Percentiles rank a stretch among this genome's conserved stretches.
These are phyloP conservation scores for Bipolaris cookei DNA, from an alignment of 2,329 filamentous ascomycete species.

Conservation along the genomic window DNA sequence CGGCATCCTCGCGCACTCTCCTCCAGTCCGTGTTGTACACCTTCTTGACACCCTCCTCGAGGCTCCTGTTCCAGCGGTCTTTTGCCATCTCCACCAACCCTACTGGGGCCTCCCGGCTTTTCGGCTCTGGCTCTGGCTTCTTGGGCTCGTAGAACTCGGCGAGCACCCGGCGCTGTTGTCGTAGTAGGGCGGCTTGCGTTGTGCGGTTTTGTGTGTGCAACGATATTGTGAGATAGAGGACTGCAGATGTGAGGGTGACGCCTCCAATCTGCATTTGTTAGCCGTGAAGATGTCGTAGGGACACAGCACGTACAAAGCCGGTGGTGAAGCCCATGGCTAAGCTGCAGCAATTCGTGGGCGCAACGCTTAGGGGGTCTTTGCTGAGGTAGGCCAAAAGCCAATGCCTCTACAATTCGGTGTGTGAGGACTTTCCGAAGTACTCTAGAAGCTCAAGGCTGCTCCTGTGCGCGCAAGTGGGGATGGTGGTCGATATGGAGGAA, in stretches of 20 bases:
- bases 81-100: constrained; percentile 56
- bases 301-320: constrained; percentile 53
- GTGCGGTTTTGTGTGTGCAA: constrained; percentile 57
- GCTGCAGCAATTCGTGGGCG: constrained; percentile 6
- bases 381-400: constrained; percentile 6
- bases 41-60: constrained; percentile 53
- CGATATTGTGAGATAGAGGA: constrained; percentile 49
- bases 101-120: constrained; percentile 48
- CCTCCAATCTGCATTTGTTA: constrained; percentile 53
- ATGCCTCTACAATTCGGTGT: constrained; percentile 9
- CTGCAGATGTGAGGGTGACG: constrained; percentile 57
- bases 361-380: not conserved
- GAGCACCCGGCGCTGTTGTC: constrained; percentile 55
- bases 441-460: not conserved
- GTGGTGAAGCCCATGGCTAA: constrained; percentile 58
- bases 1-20: constrained; percentile 49
- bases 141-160: constrained; percentile 54
- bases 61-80: constrained; percentile 57
- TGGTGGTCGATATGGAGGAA: not conserved
- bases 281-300: not conserved
- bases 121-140: constrained; percentile 48
- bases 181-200: constrained; percentile 54
- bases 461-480: not conserved
- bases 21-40: constrained; percentile 56
- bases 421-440: not conserved